These are phyloP conservation scores for Xylaria flabelliformis DNA, from an alignment of 495 filamentous ascomycete genomes.

Conservation along the genomic window DNA sequence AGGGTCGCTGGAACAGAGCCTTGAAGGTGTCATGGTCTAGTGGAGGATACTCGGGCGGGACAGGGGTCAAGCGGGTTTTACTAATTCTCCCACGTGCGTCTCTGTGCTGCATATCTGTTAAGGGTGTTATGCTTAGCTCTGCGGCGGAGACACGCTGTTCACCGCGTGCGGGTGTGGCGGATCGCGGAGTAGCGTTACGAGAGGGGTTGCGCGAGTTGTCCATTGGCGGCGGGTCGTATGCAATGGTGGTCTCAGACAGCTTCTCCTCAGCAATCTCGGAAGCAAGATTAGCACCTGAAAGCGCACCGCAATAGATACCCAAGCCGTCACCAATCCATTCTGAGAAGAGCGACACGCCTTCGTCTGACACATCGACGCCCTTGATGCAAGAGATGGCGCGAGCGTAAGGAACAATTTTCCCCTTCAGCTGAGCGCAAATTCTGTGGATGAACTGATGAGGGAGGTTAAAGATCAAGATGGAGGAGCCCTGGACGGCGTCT, in stretches of 20 bases:
- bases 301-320: constrained; percentile 94
- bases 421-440: constrained; percentile 83
- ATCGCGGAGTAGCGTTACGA: constrained; percentile 68
- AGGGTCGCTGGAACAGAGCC: constrained; percentile 91
- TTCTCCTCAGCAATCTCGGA: constrained; percentile 93
- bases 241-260: constrained; percentile 95
- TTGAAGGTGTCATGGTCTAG: constrained; percentile 80
- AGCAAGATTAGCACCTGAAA: constrained; percentile 97
- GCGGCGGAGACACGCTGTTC: constrained; percentile 52
- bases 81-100: constrained; percentile 66
- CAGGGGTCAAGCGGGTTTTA: constrained; percentile 69
- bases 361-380: constrained; percentile 86
- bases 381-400: constrained; percentile 98
- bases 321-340: constrained; percentile 90
- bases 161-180: constrained; percentile 55
- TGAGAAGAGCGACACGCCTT: constrained; percentile 86
- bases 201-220: constrained; percentile 74
- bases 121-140: constrained; percentile 62
- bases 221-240: constrained; percentile 91
- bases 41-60: constrained; percentile 80
- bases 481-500: constrained; percentile 79
- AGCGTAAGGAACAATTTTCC: constrained; percentile 88
- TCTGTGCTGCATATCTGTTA: constrained; percentile 59
- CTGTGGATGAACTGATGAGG: constrained; percentile 96
- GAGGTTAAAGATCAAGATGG: constrained; percentile 94